Conservation (phyloP, 805 yeast species). For the Kazachstania taianensis region DNA sequence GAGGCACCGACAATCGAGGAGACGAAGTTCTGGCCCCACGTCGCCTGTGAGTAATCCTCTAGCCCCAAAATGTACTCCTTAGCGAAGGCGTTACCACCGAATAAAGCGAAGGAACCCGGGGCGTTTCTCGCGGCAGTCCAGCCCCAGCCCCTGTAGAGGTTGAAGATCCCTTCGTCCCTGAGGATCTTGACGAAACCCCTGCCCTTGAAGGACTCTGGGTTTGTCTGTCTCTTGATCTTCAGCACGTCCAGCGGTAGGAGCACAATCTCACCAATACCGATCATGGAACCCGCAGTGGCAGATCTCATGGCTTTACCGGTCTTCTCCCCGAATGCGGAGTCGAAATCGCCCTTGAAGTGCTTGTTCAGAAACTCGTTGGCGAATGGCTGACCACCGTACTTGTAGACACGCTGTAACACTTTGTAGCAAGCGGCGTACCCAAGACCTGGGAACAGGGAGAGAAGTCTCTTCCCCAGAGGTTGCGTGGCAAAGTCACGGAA, state of each 20-base stretch:
- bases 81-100: conserved; percentile 98
- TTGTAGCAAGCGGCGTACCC: conserved; percentile 98
- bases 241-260: conserved; percentile 90
- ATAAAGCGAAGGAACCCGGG: conserved; percentile 95
- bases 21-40: conserved; percentile 90
- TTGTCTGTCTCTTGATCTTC: conserved; percentile 97
- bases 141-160: conserved; percentile 96
- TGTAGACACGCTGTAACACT: conserved; percentile 92
- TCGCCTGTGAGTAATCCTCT: conserved; percentile 77
- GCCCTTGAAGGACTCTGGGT: conserved; percentile 99
- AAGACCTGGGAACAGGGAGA: conserved; percentile 91
- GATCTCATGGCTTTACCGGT: conserved; percentile 95
- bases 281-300: conserved; percentile 94
- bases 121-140: conserved; percentile 99
- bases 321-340: conserved; percentile 74
- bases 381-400: conserved; percentile 98
- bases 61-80: conserved; percentile 89
- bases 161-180: conserved; percentile 76
- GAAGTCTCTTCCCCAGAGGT: conserved; percentile 56
- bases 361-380: conserved; percentile 84
- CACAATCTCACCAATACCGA: conserved; percentile 97
- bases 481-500: conserved; percentile 74
- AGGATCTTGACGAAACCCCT: conserved; percentile 87
- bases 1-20: conserved; percentile 95
- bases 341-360: conserved; percentile 63